Evolutionary conservation across 192 early-diverging fungal species (phyloP).

Genomic region (Jimgerdemannia flammicorona): DNA sequence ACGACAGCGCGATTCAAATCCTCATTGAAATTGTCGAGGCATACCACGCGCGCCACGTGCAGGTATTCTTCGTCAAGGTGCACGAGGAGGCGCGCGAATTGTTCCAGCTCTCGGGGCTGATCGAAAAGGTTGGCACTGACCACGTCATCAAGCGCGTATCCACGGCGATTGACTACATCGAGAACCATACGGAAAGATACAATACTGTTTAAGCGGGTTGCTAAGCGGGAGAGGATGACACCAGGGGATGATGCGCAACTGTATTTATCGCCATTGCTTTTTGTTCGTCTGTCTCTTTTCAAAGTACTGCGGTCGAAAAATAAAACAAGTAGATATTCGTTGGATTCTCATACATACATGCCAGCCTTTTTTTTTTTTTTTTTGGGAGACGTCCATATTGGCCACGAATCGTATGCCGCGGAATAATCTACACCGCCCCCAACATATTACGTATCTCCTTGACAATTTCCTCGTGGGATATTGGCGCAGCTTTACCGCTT

Average conservation of each 20-base stretch:
- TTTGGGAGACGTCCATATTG: too few species aligned
- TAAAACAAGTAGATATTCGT: too few species aligned
- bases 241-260: too few species aligned
- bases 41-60: slow-evolving; percentile 75
- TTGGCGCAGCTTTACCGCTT: background rate
- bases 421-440: too few species aligned
- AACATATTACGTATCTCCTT: background rate
- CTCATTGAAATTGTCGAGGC: slow-evolving; percentile 87
- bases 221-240: too few species aligned
- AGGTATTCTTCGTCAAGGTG: slow-evolving; percentile 92
- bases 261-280: too few species aligned
- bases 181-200: background rate
- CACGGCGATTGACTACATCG: slow-evolving; percentile 29
- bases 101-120: slow-evolving; percentile 75
- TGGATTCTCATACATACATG: too few species aligned
- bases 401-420: too few species aligned
- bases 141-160: slow-evolving; percentile 68
- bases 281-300: too few species aligned
- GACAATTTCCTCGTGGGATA: background rate
- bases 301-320: too few species aligned
- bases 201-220: background rate
- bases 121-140: slow-evolving; percentile 54
- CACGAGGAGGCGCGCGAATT: slow-evolving; percentile 57
- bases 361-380: too few species aligned
- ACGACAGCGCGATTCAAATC: slow-evolving; percentile 53